Evolutionary conservation across 2,329 filamentous ascomycete species (phyloP).

Genomic region (Escovopsis sp.): DNA sequence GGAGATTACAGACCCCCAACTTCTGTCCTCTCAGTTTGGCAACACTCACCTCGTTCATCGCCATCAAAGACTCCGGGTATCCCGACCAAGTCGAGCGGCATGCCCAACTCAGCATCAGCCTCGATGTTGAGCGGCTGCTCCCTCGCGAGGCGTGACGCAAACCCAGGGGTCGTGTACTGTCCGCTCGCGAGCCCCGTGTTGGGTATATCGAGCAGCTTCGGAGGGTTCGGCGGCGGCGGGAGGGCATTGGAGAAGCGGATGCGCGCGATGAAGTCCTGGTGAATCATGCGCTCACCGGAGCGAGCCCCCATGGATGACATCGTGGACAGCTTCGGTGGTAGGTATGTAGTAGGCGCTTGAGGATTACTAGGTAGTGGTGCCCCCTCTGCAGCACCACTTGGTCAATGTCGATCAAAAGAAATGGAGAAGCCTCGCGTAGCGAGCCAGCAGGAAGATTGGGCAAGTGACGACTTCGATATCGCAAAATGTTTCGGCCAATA

Average conservation of each 20-base stretch:
- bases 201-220: conserved; percentile 92
- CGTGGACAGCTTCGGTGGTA: conserved; percentile 2
- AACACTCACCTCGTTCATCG: conserved; percentile 66
- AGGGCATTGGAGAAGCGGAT: conserved; percentile 93
- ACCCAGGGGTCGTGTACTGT: conserved; percentile 81
- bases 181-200: conserved; percentile 77
- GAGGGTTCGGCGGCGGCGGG: conserved; percentile 83
- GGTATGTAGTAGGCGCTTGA: not conserved
- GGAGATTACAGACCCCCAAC: too few species aligned
- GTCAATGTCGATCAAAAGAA: too few species aligned
- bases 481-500: not conserved
- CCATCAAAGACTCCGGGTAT: conserved; percentile 91
- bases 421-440: too few species aligned
- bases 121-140: conserved; percentile 95
- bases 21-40: not conserved
- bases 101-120: conserved; percentile 91
- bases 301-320: conserved; percentile 23
- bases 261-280: conserved; percentile 95
- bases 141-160: conserved; percentile 74
- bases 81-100: conserved; percentile 90
- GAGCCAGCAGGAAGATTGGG: too few species aligned
- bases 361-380: too few species aligned
- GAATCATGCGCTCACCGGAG: conserved; percentile 46
- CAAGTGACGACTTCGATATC: too few species aligned
- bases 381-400: not conserved